Conservation (phyloP, 495 filamentous ascomycete species). For the Bathelium albidoporum region DNA sequence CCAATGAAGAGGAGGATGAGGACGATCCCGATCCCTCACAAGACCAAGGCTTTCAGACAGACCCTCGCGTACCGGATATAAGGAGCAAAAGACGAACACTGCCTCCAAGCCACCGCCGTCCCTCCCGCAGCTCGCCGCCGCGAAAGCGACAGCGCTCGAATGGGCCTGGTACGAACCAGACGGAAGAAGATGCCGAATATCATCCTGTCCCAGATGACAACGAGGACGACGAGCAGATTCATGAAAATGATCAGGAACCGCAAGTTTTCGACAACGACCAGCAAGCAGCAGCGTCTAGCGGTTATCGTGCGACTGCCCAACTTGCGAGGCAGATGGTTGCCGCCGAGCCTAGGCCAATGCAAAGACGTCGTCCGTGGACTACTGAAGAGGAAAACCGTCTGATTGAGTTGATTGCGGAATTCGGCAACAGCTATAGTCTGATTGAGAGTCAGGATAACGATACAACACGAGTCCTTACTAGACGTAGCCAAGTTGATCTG, state of each 20-base stretch:
- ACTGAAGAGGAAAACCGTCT: slow-evolving; percentile 39
- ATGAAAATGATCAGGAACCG: slow-evolving; percentile 5
- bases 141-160: not conserved
- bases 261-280: not conserved
- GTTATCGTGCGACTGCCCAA: slow-evolving; percentile 15
- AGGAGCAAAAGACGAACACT: slow-evolving; percentile 8
- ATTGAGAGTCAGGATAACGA: slow-evolving; percentile 34
- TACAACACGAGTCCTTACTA: slow-evolving; percentile 29
- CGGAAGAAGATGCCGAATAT: slow-evolving; percentile 11
- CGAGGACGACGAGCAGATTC: slow-evolving; percentile 15
- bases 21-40: slow-evolving; percentile 17
- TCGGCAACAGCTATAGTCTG: slow-evolving; percentile 43
- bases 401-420: slow-evolving; percentile 37
- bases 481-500: slow-evolving; percentile 49
- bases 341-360: slow-evolving; percentile 18
- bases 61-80: slow-evolving; percentile 14
- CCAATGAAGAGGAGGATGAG: slow-evolving; percentile 9
- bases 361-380: slow-evolving; percentile 41
- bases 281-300: slow-evolving; percentile 16
- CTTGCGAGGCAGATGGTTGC: slow-evolving; percentile 15
- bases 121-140: not conserved
- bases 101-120: slow-evolving; percentile 5
- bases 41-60: slow-evolving; percentile 21
- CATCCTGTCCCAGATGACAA: slow-evolving; percentile 10
- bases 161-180: not conserved